These are phyloP conservation scores for Fusarium sp. DNA, from an alignment of 2,329 filamentous ascomycete genomes.

Conservation along the genomic window DNA sequence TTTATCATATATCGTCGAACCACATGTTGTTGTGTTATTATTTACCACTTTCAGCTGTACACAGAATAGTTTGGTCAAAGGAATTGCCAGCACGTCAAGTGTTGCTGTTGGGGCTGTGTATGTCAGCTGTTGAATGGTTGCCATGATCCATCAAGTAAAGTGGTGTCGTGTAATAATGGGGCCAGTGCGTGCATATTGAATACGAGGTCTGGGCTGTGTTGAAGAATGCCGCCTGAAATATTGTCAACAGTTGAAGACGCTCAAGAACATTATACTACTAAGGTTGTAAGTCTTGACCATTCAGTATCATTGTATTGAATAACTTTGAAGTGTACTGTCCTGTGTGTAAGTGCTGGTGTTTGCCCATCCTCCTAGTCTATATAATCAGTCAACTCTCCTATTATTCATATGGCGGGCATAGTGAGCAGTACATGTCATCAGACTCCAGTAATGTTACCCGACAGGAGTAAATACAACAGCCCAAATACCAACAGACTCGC, in stretches of 20 bases:
- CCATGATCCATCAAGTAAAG: neutral
- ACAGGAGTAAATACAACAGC: neutral
- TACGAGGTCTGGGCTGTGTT: constrained; percentile 13
- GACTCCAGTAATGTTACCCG: neutral
- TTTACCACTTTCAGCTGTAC: neutral
- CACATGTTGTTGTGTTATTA: neutral
- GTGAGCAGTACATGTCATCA: neutral
- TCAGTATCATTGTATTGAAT: neutral
- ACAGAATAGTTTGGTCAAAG: neutral
- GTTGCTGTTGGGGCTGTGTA: neutral
- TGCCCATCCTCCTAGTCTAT: neutral
- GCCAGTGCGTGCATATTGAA: constrained; percentile 4
- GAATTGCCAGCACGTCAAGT: neutral
- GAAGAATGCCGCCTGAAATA: neutral
- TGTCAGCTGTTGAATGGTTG: constrained; percentile 10
- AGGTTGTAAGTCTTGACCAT: neutral
- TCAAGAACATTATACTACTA: neutral
- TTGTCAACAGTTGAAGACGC: neutral
- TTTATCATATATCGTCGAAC: neutral
- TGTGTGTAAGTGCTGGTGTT: neutral
- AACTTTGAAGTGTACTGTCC: neutral
- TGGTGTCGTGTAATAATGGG: constrained; percentile 1
- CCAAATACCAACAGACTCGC: neutral
- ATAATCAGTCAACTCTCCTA: neutral
- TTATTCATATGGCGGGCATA: neutral